phyloP scores from a whole-genome alignment of 495 filamentous ascomycete species.

The Chlorociboria aeruginascens region DNA sequence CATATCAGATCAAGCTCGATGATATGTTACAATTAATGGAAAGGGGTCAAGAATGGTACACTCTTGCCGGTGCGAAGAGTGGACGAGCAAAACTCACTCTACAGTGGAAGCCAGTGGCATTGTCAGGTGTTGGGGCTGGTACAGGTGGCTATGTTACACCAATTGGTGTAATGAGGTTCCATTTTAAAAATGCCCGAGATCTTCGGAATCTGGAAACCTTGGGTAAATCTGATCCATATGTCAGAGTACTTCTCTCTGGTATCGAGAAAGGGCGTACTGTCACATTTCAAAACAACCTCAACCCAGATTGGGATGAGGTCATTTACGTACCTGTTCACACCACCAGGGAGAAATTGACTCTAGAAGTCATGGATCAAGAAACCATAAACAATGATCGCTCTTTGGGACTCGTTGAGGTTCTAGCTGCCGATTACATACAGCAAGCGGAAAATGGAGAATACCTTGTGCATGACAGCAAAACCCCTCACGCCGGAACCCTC shows the following conservation, averaged over 20 bases:
- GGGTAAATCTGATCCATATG: slow-evolving; percentile 95
- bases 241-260: slow-evolving; percentile 75
- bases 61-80: slow-evolving; percentile 66
- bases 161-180: slow-evolving; percentile 86
- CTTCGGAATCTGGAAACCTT: slow-evolving; percentile 89
- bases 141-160: slow-evolving; percentile 86
- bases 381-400: slow-evolving; percentile 76
- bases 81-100: slow-evolving; percentile 81
- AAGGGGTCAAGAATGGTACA: slow-evolving; percentile 94
- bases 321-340: slow-evolving; percentile 90
- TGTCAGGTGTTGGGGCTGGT: slow-evolving; percentile 60
- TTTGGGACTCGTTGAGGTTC: slow-evolving; percentile 66
- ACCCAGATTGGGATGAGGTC: slow-evolving; percentile 93
- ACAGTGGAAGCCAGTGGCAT: slow-evolving; percentile 88
- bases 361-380: slow-evolving; percentile 97
- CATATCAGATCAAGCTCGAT: slow-evolving; percentile 86
- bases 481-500: slow-evolving; percentile 44
- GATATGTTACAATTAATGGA: slow-evolving; percentile 85
- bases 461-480: slow-evolving; percentile 66
- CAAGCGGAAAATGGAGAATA: slow-evolving; percentile 74
- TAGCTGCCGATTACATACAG: slow-evolving; percentile 63
- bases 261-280: slow-evolving; percentile 85
- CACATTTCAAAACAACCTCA: slow-evolving; percentile 89
- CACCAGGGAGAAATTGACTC: slow-evolving; percentile 63
- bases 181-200: slow-evolving; percentile 72